Base-by-base conservation (phyloP, 805 yeast species). In the Grigorovia yakushimaensis region DNA sequence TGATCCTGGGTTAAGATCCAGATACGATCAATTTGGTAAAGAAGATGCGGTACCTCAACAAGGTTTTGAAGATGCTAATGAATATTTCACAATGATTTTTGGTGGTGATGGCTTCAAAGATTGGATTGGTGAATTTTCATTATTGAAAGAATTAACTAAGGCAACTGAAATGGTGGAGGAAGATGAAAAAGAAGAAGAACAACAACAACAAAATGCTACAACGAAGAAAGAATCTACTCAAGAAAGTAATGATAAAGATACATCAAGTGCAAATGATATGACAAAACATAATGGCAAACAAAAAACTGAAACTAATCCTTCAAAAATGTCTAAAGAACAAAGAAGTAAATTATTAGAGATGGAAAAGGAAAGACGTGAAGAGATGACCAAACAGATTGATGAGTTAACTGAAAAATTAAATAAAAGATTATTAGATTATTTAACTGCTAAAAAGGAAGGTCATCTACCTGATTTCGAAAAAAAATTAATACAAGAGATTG, bases 1-100 rank as follows among this genome's bases (percentile, higher is more conserved):
- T 58, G 93, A 93, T 62, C 71, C 77, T 0, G 76, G 74, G 8
- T 67, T 84, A 46, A 77, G 97, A 50, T 71, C 73, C 21, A 71
- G 79, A 13, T 93, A 93, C 62, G 98, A 93, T 59, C 79, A 83
- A 62, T 76, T 79, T 53, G 99, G 99, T 42, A 84, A 87, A 58
- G 84, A 81, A 13, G 74, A 77, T 53, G 85, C 84, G 1, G 73
- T 76, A 37, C 88, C 88, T 2, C 80, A 75, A 7, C 75, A 74
- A 22, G 89, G 88, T 9, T 84, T 82, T 49, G 86, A 81, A 48
- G 98, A 93, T 62, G 95, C 97, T 0, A 71, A 77, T 45, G 96
- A 89, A 61, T 83, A 87, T 58, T 88, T 93, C 66, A 76, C 83
- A 24, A 73, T 74, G 61, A 85, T 93, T 36, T 93, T 85, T 64